phyloP scores from a whole-genome alignment of 2,329 filamentous ascomycete species.

The Juglanconis oblonga region DNA sequence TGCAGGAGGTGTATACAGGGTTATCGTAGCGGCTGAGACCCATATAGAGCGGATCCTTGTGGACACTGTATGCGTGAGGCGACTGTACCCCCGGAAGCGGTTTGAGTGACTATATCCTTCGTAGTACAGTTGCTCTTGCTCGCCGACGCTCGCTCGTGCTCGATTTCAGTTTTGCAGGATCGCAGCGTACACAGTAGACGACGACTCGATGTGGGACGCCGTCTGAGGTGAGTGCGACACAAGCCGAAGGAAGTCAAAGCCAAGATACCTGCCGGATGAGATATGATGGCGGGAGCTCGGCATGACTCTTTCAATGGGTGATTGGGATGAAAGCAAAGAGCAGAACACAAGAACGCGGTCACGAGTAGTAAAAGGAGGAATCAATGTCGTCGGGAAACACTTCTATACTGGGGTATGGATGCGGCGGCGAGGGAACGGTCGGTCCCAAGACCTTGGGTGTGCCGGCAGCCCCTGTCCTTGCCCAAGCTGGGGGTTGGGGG shows the following conservation, averaged over 20 bases:
- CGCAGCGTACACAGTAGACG: neutral
- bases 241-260: neutral
- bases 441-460: neutral
- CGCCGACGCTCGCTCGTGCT: neutral
- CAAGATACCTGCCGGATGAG: neutral
- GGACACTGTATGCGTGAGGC: neutral
- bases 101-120: neutral
- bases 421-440: neutral
- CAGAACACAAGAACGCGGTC: neutral
- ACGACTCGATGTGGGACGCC: neutral
- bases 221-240: neutral
- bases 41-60: neutral
- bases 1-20: constrained; percentile 2
- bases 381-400: neutral
- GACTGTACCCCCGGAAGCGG: neutral
- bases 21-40: neutral
- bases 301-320: neutral
- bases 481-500: neutral
- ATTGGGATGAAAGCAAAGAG: neutral
- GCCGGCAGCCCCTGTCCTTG: neutral
- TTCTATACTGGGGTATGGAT: neutral
- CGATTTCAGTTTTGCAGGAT: neutral
- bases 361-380: neutral
- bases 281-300: neutral
- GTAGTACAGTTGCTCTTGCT: neutral